Conservation (phyloP, 1,284 basidiomycete genomes). For the Vanrija humicola region DNA sequence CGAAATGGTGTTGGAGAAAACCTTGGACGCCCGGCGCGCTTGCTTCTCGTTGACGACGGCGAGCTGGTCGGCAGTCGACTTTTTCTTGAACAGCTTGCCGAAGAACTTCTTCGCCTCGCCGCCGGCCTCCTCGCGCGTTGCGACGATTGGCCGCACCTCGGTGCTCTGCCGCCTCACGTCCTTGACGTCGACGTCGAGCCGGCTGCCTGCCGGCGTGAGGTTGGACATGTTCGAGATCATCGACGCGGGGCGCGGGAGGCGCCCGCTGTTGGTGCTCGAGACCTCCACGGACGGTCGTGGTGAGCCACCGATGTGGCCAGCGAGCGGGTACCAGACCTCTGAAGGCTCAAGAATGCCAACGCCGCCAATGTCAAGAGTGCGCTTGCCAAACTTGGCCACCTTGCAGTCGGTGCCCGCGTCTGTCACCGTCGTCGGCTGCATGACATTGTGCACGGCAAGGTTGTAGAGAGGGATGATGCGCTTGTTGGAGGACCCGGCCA, state of each 20-base stretch:
- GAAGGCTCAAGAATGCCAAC: conserved; percentile 73
- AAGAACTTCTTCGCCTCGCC: conserved; percentile 60
- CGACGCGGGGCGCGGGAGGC: conserved; percentile 25
- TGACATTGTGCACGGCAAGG: conserved; percentile 78
- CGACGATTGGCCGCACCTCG: conserved; percentile 22
- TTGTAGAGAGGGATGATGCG: conserved; percentile 92
- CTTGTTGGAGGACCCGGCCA: conserved; percentile 20
- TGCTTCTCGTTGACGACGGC: too few relatives aligned
- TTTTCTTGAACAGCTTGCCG: conserved; percentile 66
- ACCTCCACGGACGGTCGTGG: conserved; percentile 14
- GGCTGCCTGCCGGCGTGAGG: conserved; percentile 29
- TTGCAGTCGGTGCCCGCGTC: conserved; percentile 80
- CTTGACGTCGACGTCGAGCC: conserved; percentile 13
- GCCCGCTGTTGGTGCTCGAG: not conserved
- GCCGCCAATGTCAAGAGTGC: conserved; percentile 75
- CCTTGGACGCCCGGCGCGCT: too few relatives aligned
- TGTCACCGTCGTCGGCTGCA: conserved; percentile 76
- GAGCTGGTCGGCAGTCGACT: too few relatives aligned
- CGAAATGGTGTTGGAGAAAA: not conserved
- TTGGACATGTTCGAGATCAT: conserved; percentile 31
- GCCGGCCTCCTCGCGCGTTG: conserved; percentile 19
- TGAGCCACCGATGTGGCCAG: conserved; percentile 1
- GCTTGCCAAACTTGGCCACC: conserved; percentile 82
- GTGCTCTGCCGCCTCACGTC: conserved; percentile 17
- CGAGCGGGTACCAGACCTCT: conserved; percentile 62